These are phyloP conservation scores for Coniochaeta ligniaria DNA, from an alignment of 2,329 filamentous ascomycete genomes.

Conservation along the genomic window DNA sequence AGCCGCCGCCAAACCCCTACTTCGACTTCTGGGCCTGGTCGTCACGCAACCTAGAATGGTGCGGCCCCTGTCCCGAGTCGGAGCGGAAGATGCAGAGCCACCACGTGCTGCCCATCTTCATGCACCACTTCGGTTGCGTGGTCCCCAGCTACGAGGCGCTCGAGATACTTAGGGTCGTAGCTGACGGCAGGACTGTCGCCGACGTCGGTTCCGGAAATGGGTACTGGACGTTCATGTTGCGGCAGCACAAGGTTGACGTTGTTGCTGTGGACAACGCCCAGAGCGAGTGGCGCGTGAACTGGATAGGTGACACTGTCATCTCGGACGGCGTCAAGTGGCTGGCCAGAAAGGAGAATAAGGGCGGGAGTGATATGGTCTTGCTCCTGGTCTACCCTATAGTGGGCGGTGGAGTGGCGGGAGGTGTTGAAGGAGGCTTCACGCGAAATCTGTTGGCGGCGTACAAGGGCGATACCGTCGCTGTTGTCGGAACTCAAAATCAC, in stretches of 20 bases:
- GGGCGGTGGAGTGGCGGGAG: slow-evolving; percentile 55
- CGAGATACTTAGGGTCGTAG: slow-evolving; percentile 49
- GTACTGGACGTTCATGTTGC: slow-evolving; percentile 69
- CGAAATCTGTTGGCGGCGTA: slow-evolving; percentile 53
- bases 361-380: slow-evolving; percentile 50
- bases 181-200: slow-evolving; percentile 45
- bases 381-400: slow-evolving; percentile 69
- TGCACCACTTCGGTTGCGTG: slow-evolving; percentile 73
- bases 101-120: slow-evolving; percentile 64
- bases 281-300: slow-evolving; percentile 60
- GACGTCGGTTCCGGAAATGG: slow-evolving; percentile 68
- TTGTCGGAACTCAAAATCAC: slow-evolving; percentile 66
- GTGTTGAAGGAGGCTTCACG: slow-evolving; percentile 58
- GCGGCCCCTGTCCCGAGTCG: slow-evolving; percentile 48
- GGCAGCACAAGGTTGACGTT: slow-evolving; percentile 46
- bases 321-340: slow-evolving; percentile 55
- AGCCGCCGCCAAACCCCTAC: slow-evolving; percentile 53
- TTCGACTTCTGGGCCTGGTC: slow-evolving; percentile 61
- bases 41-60: slow-evolving; percentile 57
- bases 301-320: slow-evolving; percentile 60
- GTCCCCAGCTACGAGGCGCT: slow-evolving; percentile 62
- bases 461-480: slow-evolving; percentile 56
- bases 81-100: slow-evolving; percentile 50
- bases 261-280: slow-evolving; percentile 60
- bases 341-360: slow-evolving; percentile 17